Base-by-base conservation (phyloP, 345 rosid genomes). In the Toxicodendron radicans region DNA sequence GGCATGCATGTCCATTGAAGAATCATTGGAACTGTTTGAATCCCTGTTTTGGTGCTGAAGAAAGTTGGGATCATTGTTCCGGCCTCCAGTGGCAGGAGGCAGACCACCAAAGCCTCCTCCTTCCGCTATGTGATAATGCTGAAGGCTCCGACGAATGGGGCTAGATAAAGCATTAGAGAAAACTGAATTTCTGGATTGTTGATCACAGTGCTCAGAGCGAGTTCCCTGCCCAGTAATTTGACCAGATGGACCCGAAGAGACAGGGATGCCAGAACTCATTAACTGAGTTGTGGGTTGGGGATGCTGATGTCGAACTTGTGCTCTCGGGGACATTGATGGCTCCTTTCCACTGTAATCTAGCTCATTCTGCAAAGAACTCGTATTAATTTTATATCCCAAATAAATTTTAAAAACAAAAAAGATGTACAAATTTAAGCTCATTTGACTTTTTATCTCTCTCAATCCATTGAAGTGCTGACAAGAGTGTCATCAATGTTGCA, bases 121-220 rank as follows among this genome's bases (percentile, higher is more conserved):
- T 75, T 88, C 93, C 23, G 89, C 79, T 38, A 86, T 82, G 65
- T 85, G 92, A 78, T 85, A 91, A 78, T 81, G 85, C 83, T 90
- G 97, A 64, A 90, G 95, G 82, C 92, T 91, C 56, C 86, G 75
- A 8, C 89, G 86, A 58, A 88, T 72, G 3, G 95, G 97, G 71
- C 97, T 91, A 33, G 98, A 93, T 38, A 93, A 79, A 0, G 97
- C 95, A 73, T 90, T 91, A 65, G 97, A 90, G 90, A 93, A 93
- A 30, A 91, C 90, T 24, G 88, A 78, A 83, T 86, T 93, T 83
- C 91, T 93, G 8, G 88, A 23, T 65, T 87, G 97, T 78, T 91
- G 95, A 73, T 91, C 92, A 70, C 79, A 75, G 27, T 87, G 90
- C 64, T 86, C 97, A 35, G 88, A 64, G 16, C 89, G 90, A 74